Evolutionary conservation across 176 grass and related monocot species (phyloP), one percentile per base, ranked within the genome.

Genomic region (Olyra latifolia): DNA sequence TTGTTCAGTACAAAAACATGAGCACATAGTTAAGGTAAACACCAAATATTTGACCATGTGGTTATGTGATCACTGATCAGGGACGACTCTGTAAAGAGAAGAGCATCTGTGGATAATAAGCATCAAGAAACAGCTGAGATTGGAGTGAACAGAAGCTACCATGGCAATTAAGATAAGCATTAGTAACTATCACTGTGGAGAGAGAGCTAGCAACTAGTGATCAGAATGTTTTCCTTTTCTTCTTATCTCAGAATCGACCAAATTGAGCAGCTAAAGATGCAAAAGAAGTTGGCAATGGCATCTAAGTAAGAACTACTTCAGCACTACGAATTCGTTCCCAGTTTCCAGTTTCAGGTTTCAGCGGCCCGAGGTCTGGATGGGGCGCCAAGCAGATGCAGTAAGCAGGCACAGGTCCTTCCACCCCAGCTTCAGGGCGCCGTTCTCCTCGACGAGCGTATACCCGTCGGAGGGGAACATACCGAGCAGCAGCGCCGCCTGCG

Each of bases 351-450:
- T 4, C 32, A 35, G 32, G 41, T 1, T 24, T 66, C 53, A 84
- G 44, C 87, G 84, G 13, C 20, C 74, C 0, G 85, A 63, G 52
- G 83, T 32, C 80, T 95, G 93, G 16, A 98, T 81, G 0, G 95
- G 95, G 69, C 90, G 83, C 95, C 95, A 98, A 0, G 95, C 95
- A 0, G 95, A 98, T 0, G 95, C 95, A 0, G 95, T 98, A 11
- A 98, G 92, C 45, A 98, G 78, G 90, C 92, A 94, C 5, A 98
- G 83, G 76, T 98, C 95, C 90, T 98, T 98, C 95, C 95, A 98
- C 0, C 95, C 95, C 0, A 98, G 92, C 88, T 98, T 98, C 7
- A 98, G 88, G 0, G 92, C 82, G 0, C 95, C 95, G 1, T 94
- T 94, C 88, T 98, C 95, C 83, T 98, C 95, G 0, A 98, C 66